Conservation (phyloP, 495 filamentous ascomycete genomes). For the Aspergillus funiculosus region DNA sequence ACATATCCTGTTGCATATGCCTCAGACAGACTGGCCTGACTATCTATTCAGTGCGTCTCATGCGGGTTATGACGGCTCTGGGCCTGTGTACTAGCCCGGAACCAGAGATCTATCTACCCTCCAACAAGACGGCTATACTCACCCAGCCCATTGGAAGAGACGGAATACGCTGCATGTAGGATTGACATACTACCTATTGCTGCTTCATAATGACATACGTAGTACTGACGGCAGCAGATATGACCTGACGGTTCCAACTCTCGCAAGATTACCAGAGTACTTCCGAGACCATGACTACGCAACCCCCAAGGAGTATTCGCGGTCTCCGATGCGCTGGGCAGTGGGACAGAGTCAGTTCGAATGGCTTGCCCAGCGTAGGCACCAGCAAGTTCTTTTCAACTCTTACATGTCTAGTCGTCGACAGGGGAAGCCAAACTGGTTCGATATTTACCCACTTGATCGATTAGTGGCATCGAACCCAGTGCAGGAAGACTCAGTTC, state of each 20-base stretch:
- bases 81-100: constrained; percentile 26
- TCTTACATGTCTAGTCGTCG: constrained; percentile 39
- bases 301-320: constrained; percentile 30
- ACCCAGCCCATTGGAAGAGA: constrained; percentile 34
- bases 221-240: constrained; percentile 23
- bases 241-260: constrained; percentile 35
- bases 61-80: constrained; percentile 34
- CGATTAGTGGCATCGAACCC: constrained; percentile 18
- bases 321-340: constrained; percentile 36
- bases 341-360: constrained; percentile 40
- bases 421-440: constrained; percentile 32
- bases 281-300: constrained; percentile 26
- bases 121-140: constrained; percentile 29
- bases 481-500: constrained; percentile 26
- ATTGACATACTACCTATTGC: neutral
- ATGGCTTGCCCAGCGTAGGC: constrained; percentile 29
- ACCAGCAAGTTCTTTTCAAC: constrained; percentile 34
- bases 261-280: constrained; percentile 32
- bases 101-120: constrained; percentile 27
- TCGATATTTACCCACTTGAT: constrained; percentile 33
- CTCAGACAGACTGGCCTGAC: neutral
- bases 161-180: constrained; percentile 39
- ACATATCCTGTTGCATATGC: neutral
- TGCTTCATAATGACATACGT: neutral
- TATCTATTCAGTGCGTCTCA: constrained; percentile 29